phyloP scores from a whole-genome alignment of 1,139 yeast genomes.

The Meyerozyma sp. region DNA sequence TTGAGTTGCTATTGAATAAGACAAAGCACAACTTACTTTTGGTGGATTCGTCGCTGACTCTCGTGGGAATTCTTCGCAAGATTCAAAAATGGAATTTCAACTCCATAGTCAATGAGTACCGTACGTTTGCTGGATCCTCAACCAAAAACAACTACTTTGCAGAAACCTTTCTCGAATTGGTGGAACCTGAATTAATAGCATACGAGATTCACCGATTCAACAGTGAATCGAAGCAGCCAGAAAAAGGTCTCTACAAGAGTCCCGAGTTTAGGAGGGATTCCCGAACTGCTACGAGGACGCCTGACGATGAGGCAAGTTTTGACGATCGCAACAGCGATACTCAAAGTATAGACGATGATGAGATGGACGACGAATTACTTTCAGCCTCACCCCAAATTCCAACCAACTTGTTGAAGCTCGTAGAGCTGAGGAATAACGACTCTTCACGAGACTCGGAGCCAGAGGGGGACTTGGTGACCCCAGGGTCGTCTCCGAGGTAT shows the following conservation, averaged over 20 bases:
- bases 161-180: slow-evolving; percentile 74
- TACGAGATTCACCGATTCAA: slow-evolving; percentile 30
- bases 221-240: slow-evolving; percentile 12
- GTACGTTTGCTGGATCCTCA: slow-evolving; percentile 62
- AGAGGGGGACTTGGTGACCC: slow-evolving; percentile 16
- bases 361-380: slow-evolving; percentile 45
- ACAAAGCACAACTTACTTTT: slow-evolving; percentile 65
- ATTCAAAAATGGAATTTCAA: slow-evolving; percentile 87
- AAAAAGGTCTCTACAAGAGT: background rate
- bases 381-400: slow-evolving; percentile 70
- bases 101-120: slow-evolving; percentile 77
- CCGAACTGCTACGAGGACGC: background rate
- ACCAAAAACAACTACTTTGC: slow-evolving; percentile 69
- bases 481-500: slow-evolving; percentile 30
- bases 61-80: slow-evolving; percentile 75
- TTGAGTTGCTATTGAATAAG: slow-evolving; percentile 57
- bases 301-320: slow-evolving; percentile 6
- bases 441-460: slow-evolving; percentile 13
- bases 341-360: slow-evolving; percentile 34
- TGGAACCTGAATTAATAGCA: slow-evolving; percentile 51
- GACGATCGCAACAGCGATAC: slow-evolving; percentile 9
- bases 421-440: slow-evolving; percentile 45
- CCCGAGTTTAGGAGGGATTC: slow-evolving; percentile 2
- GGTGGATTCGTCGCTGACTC: slow-evolving; percentile 75
- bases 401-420: slow-evolving; percentile 49